Conservation (phyloP, 768 basidiomycete genomes). For the Porpolomopsis calyptriformis region DNA sequence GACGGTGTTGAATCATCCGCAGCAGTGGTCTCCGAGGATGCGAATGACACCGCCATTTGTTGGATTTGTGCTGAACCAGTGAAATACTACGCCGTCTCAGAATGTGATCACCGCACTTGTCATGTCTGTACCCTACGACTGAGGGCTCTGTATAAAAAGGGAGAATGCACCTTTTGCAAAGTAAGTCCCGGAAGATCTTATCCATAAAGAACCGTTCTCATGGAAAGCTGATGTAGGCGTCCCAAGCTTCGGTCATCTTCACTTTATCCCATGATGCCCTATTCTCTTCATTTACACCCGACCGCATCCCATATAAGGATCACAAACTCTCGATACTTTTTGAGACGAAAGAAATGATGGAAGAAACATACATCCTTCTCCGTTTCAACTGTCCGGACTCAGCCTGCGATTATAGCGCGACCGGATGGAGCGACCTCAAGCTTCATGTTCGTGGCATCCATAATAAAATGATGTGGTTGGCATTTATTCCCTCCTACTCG, state of each 20-base stretch:
- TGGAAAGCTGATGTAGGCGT: slow-evolving; percentile 37
- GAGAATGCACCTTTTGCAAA: slow-evolving; percentile 95
- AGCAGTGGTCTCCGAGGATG: too few species aligned
- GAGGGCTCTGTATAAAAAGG: slow-evolving; percentile 87
- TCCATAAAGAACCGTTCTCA: neutral
- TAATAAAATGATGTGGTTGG: slow-evolving; percentile 69
- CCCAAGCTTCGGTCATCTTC: slow-evolving; percentile 66
- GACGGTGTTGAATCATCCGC: too few species aligned
- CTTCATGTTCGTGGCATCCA: slow-evolving; percentile 72
- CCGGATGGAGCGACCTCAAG: slow-evolving; percentile 85
- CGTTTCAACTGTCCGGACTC: slow-evolving; percentile 89
- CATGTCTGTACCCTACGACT: slow-evolving; percentile 86
- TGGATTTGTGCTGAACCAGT: slow-evolving; percentile 94
- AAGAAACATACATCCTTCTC: slow-evolving; percentile 81
- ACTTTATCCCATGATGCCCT: slow-evolving; percentile 51
- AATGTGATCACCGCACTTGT: slow-evolving; percentile 92
- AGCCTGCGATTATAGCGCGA: slow-evolving; percentile 73
- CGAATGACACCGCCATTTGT: slow-evolving; percentile 49
- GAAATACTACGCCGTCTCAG: slow-evolving; percentile 79
- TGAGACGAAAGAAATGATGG: slow-evolving; percentile 90
- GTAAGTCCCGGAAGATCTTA: slow-evolving; percentile 27
- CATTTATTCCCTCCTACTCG: neutral
- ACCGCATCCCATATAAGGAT: slow-evolving; percentile 54
- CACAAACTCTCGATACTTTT: slow-evolving; percentile 69
- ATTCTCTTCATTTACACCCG: slow-evolving; percentile 49